Evolutionary conservation across 2,329 filamentous ascomycete genomes (phyloP), one percentile per base, ranked within the genome.

Genomic region (Dactylellina haptotyla): DNA sequence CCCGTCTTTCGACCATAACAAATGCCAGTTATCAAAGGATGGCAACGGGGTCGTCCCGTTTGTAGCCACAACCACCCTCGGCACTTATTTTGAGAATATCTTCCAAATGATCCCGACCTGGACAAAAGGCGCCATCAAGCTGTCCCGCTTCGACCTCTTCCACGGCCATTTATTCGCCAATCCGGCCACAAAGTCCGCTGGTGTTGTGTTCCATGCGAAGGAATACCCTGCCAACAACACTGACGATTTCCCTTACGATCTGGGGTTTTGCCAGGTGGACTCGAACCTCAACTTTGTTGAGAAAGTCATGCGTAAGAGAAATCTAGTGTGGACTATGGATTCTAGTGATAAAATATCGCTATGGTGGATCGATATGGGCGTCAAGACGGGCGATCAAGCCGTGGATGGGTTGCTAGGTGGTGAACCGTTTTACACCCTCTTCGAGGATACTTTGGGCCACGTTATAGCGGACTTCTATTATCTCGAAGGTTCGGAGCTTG

Each of bases 101-200:
- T 72, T 72, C 37, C 58, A 26, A 12, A 54, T 41, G 43, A 65
- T 72, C 8, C 67, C 67, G 1, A 25, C n/a, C 4, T 72, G 45
- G 53, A 51, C 59, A 18, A 72, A 65, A 2, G 28, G 23, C 18
- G 51, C 45, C 4, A 65, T 65, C 16, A 23, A 26, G 12, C 26
- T 72, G 18, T 64, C 67, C n/a, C 51, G 67, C 16, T 72, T 72
- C 53, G 67, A 72, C 18, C 59, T 72, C n/a, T 72, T 72, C 34
- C 67, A 72, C 26, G 67, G 39, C 8, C 67, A 72, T 16, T 32
- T 72, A 4, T 72, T 72, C 37, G 58, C 59, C 5, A 72, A 61
- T 14, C 43, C 51, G 1, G 23, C 28, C 1, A 53, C 45, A 10
- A 54, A 45, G 1, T 39, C 37, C 5, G 37, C 32, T 5, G 67